phyloP scores from a whole-genome alignment of 345 rosid species.

The Melaleuca alternifolia region DNA sequence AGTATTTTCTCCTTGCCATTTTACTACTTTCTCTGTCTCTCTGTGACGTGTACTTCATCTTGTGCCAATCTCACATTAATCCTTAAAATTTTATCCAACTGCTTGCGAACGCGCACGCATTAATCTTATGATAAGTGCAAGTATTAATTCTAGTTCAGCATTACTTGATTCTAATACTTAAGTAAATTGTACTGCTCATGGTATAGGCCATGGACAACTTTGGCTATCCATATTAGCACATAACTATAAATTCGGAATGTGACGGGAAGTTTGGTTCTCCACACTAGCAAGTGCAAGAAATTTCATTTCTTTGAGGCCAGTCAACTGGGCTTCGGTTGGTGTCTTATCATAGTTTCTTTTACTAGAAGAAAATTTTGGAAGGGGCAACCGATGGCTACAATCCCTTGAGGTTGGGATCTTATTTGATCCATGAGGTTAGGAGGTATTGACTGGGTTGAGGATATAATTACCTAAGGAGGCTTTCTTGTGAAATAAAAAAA shows the following conservation, averaged over 20 bases:
- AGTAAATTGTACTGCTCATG: background rate
- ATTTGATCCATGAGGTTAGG: background rate
- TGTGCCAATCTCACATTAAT: background rate
- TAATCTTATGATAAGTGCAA: background rate
- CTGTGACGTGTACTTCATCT: background rate
- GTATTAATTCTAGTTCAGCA: background rate
- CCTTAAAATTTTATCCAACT: background rate
- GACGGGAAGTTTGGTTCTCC: background rate
- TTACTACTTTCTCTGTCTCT: background rate
- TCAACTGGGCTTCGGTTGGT: background rate
- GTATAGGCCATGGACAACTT: background rate
- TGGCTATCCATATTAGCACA: background rate
- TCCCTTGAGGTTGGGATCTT: background rate
- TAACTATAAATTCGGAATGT: background rate
- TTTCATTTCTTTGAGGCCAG: background rate
- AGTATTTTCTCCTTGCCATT: background rate
- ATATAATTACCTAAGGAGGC: background rate
- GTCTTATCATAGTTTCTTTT: background rate
- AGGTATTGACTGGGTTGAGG: background rate
- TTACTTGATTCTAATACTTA: background rate
- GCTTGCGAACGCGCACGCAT: background rate
- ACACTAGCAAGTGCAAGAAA: background rate
- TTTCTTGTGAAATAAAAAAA: background rate
- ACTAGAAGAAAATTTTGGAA: background rate
- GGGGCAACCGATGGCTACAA: background rate